phyloP scores from a whole-genome alignment of 495 filamentous ascomycete species.

The Daldinia caldariorum region DNA sequence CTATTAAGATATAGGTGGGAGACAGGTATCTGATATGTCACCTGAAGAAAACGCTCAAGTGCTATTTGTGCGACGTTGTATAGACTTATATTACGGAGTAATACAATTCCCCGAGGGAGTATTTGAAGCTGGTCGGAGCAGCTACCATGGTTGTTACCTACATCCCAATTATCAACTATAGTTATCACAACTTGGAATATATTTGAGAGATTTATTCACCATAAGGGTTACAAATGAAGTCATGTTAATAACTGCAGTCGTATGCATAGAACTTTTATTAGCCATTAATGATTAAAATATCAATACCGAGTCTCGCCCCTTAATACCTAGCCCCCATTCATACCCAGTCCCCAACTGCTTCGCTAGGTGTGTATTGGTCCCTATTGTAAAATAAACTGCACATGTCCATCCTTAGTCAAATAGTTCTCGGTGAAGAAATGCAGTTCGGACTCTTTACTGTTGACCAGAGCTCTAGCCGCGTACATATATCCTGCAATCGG shows the following conservation, averaged over 20 bases:
- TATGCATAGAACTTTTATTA: background rate
- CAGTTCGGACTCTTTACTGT: background rate
- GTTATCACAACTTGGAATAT: background rate
- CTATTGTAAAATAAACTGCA: background rate
- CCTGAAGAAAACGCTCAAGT: too few species aligned
- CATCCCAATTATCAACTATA: too few species aligned
- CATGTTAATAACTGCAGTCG: background rate
- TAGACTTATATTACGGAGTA: too few species aligned
- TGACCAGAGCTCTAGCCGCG: conserved; percentile 7
- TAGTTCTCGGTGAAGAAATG: background rate
- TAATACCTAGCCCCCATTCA: background rate
- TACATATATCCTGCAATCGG: conserved; percentile 5
- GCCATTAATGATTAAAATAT: background rate
- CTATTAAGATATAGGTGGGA: too few species aligned
- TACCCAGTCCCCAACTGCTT: background rate
- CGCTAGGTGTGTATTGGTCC: background rate
- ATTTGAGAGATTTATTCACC: background rate
- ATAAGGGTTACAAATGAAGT: background rate
- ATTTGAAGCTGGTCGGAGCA: too few species aligned
- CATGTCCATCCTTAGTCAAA: background rate
- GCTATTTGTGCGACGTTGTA: too few species aligned
- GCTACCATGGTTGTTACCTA: too few species aligned
- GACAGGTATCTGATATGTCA: too few species aligned
- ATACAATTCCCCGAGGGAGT: too few species aligned
- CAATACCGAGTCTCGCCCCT: background rate